A percentile compares a stretch with the other conserved stretches of the same genome.
These are phyloP conservation scores for Perkinsus olseni DNA, from an alignment of 169 alveolate genomes.

Conservation along the genomic window DNA sequence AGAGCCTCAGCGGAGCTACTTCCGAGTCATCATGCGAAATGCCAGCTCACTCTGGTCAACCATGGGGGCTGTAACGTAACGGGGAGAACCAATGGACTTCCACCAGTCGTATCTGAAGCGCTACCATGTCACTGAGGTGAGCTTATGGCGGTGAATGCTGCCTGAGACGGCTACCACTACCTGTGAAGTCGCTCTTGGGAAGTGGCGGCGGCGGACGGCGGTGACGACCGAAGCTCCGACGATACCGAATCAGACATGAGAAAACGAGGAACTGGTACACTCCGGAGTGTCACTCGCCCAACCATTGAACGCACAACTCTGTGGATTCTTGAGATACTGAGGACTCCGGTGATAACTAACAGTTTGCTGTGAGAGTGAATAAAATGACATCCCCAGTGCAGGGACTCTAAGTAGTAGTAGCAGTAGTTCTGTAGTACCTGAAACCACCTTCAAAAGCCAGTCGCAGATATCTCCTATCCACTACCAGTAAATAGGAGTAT, in stretches of 20 bases:
- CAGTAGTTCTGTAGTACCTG: not conserved
- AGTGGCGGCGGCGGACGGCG: no score
- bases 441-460: not conserved
- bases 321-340: no score
- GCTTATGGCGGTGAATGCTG: constrained; percentile 3
- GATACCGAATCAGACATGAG: not conserved
- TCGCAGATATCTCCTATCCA: not conserved
- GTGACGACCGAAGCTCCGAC: not conserved
- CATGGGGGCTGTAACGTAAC: constrained; percentile 30
- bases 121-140: not conserved
- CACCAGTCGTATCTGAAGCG: constrained; percentile 6
- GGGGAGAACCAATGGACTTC: constrained; percentile 19
- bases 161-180: not conserved
- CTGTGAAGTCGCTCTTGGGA: not conserved
- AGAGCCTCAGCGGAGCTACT: not conserved
- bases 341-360: no score
- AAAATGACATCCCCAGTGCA: not conserved
- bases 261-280: not conserved
- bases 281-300: no score
- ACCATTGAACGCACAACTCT: no score
- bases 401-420: not conserved
- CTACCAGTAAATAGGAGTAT: not conserved
- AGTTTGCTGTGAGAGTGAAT: not conserved
- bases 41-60: constrained; percentile 35
- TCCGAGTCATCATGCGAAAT: constrained; percentile 10